phyloP scores from a whole-genome alignment of 2,329 filamentous ascomycete species.

The Aschersonia sp. region DNA sequence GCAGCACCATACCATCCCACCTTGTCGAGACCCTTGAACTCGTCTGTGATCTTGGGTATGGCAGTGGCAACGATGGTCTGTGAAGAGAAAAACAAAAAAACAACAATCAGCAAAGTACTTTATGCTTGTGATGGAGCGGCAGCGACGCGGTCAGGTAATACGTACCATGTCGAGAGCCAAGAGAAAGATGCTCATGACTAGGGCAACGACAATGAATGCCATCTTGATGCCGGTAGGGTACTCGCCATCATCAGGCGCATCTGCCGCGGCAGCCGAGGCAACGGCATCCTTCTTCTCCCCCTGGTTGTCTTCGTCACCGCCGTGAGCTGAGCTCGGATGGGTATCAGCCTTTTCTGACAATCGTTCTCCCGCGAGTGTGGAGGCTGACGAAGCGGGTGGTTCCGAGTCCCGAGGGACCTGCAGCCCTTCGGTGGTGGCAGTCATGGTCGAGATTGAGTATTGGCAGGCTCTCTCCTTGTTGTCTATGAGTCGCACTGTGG shows the following conservation, averaged over 20 bases:
- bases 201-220: constrained; percentile 28
- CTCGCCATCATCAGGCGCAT: constrained; percentile 14
- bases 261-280: constrained; percentile 1
- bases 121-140: constrained; percentile 27
- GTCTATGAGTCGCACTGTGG: background rate
- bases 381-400: constrained; percentile 13
- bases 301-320: constrained; percentile 1
- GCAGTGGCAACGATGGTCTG: constrained; percentile 44
- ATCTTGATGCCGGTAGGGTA: constrained; percentile 25
- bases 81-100: background rate
- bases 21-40: constrained; percentile 35
- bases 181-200: constrained; percentile 20
- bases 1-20: constrained; percentile 46
- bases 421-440: constrained; percentile 1
- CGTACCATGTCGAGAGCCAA: constrained; percentile 17
- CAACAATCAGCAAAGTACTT: background rate
- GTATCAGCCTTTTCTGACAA: constrained; percentile 11
- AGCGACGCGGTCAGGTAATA: constrained; percentile 3
- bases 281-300: constrained; percentile 4
- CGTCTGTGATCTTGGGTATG: constrained; percentile 40
- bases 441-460: background rate
- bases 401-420: constrained; percentile 10
- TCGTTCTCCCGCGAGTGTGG: constrained; percentile 15
- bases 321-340: constrained; percentile 7
- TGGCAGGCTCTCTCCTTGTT: background rate